Conservation (phyloP, 495 filamentous ascomycete genomes). For the Durotheca rogersii region DNA sequence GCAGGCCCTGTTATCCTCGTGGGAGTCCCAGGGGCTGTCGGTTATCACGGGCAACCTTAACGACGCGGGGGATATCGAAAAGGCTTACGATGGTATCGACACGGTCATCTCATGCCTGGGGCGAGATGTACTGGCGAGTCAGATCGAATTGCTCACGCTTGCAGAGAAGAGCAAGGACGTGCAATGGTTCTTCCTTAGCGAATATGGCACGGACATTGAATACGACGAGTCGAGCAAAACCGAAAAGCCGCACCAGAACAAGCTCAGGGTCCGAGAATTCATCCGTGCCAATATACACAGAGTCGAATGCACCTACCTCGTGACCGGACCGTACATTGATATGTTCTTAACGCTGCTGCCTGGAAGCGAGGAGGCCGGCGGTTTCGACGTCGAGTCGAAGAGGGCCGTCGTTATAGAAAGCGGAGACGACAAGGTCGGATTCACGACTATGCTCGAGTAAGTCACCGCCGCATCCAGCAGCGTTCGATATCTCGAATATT, state of each 20-base stretch:
- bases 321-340: constrained; percentile 70
- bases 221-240: constrained; percentile 57
- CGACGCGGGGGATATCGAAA: constrained; percentile 51
- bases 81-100: constrained; percentile 60
- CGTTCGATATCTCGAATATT: constrained; percentile 5
- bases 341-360: constrained; percentile 54
- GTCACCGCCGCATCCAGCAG: constrained; percentile 25
- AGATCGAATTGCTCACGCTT: constrained; percentile 59
- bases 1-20: constrained; percentile 49
- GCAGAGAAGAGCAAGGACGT: constrained; percentile 57
- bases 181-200: constrained; percentile 68
- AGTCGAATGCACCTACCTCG: constrained; percentile 66
- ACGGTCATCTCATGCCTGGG: constrained; percentile 67
- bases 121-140: constrained; percentile 55
- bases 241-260: constrained; percentile 70
- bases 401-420: constrained; percentile 60
- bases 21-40: constrained; percentile 52
- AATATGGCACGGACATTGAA: constrained; percentile 75
- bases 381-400: constrained; percentile 57
- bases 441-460: constrained; percentile 69
- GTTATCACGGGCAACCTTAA: constrained; percentile 62
- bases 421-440: constrained; percentile 57
- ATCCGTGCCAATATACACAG: constrained; percentile 51
- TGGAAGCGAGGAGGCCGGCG: constrained; percentile 43
- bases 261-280: constrained; percentile 63